Evolutionary conservation across 2,329 filamentous ascomycete genomes (phyloP).

Genomic region (Arthrobotrys conoides): DNA sequence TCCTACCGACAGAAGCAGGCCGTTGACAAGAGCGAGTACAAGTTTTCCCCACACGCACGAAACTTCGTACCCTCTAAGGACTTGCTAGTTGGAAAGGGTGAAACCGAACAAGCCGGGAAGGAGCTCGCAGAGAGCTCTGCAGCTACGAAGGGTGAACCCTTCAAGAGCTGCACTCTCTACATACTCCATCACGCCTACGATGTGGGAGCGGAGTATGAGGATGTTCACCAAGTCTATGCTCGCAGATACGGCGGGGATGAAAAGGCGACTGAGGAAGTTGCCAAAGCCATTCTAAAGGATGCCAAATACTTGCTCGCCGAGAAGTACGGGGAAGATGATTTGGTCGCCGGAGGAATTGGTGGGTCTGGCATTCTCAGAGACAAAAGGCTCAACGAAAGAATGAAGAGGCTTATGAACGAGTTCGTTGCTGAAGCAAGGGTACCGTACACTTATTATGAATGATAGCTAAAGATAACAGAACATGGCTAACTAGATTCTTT

Average conservation of each 20-base stretch:
- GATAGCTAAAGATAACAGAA: not conserved
- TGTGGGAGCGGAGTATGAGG: constrained; percentile 34
- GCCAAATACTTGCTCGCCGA: not conserved
- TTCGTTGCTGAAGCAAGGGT: constrained; percentile 9
- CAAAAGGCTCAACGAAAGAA: not conserved
- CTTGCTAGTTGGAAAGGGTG: not conserved
- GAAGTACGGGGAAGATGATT: not conserved
- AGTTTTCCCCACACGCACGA: not conserved
- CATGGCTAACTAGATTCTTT: constrained; percentile 4
- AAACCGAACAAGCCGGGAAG: not conserved
- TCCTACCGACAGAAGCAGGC: not conserved
- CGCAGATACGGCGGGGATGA: constrained; percentile 17
- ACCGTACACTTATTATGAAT: not conserved
- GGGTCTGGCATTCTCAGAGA: not conserved
- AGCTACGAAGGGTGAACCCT: not conserved
- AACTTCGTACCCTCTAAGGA: not conserved
- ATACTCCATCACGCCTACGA: constrained; percentile 33
- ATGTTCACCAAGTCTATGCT: constrained; percentile 28
- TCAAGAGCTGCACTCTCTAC: constrained; percentile 26
- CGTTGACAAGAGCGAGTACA: constrained; percentile 14
- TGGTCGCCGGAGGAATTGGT: not conserved
- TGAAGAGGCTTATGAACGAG: not conserved
- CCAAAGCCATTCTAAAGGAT: constrained; percentile 8
- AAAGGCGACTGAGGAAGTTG: not conserved
- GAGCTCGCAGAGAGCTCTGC: not conserved